phyloP scores from a whole-genome alignment of 257 asterid species.

The Datura wrightii region DNA sequence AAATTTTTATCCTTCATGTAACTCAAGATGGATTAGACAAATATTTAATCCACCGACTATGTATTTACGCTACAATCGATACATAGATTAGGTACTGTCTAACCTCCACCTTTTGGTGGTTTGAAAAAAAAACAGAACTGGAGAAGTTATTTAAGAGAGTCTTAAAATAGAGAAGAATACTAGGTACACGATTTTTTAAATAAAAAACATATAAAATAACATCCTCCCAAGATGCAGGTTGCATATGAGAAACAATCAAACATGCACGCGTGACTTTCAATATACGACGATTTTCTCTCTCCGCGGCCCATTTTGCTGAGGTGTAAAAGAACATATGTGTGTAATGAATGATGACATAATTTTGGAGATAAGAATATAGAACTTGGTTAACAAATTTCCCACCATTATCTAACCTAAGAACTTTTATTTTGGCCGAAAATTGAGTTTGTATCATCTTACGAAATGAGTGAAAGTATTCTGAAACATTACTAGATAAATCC shows the following conservation, averaged over 20 bases:
- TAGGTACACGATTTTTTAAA: not conserved
- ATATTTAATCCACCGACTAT: no score
- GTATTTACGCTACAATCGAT: no score
- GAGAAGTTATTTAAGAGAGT: not conserved
- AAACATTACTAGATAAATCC: not conserved
- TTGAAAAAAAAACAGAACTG: not conserved
- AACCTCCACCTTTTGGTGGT: no score
- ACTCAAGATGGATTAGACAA: no score
- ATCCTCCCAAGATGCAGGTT: not conserved
- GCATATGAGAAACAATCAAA: not conserved
- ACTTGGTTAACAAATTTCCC: not conserved
- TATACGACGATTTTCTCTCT: not conserved
- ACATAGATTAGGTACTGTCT: no score
- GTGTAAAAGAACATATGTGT: not conserved
- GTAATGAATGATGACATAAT: not conserved
- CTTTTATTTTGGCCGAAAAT: not conserved
- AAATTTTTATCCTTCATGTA: no score
- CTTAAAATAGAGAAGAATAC: not conserved
- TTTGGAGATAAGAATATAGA: not conserved
- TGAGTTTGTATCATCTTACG: not conserved
- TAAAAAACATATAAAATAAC: not conserved
- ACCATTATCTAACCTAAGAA: slow-evolving; percentile 25
- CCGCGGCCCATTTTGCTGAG: not conserved
- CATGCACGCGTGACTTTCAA: not conserved
- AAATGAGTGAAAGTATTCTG: no score